Conservation (phyloP, 108 stramenopile species). For the Aurantiochytrium sp. region DNA sequence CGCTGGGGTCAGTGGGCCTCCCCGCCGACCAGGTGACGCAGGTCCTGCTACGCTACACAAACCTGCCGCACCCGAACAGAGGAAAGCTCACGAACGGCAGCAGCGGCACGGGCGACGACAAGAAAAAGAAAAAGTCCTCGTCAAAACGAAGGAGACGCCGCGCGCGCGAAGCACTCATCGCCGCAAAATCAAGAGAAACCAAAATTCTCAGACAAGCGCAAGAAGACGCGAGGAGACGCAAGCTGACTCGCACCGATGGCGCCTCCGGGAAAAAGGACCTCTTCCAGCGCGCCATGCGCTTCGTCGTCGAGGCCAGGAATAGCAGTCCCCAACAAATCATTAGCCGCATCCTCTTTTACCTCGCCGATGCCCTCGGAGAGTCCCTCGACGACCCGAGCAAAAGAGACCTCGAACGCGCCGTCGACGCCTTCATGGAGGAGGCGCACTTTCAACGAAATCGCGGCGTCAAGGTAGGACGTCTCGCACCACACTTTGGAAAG, state of each 20-base stretch:
- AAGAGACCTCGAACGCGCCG: conserved; percentile 8
- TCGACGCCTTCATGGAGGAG: conserved; percentile 6
- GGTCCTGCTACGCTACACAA: not conserved
- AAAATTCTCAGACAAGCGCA: not conserved
- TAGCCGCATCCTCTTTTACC: conserved; percentile 2
- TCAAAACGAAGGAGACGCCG: not conserved
- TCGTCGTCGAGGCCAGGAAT: not conserved
- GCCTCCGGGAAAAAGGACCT: not conserved
- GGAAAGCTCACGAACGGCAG: not conserved
- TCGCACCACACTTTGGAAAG: not conserved
- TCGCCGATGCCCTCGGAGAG: conserved; percentile 12
- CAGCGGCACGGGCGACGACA: not conserved
- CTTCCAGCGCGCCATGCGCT: not conserved
- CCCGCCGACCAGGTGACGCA: conserved; percentile 1
- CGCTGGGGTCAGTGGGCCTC: not conserved
- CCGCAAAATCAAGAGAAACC: not conserved
- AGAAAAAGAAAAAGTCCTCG: not conserved
- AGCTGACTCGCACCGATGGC: not conserved
- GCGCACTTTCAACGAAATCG: not conserved
- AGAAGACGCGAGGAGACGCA: not conserved
- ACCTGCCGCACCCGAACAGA: not conserved
- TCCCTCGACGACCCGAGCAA: conserved; percentile 6
- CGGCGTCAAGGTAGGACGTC: not conserved
- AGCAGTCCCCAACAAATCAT: conserved; percentile 3
- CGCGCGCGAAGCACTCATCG: not conserved